Conservation (phyloP, 164 flowering plant genomes). For the Sextonia rubra region DNA sequence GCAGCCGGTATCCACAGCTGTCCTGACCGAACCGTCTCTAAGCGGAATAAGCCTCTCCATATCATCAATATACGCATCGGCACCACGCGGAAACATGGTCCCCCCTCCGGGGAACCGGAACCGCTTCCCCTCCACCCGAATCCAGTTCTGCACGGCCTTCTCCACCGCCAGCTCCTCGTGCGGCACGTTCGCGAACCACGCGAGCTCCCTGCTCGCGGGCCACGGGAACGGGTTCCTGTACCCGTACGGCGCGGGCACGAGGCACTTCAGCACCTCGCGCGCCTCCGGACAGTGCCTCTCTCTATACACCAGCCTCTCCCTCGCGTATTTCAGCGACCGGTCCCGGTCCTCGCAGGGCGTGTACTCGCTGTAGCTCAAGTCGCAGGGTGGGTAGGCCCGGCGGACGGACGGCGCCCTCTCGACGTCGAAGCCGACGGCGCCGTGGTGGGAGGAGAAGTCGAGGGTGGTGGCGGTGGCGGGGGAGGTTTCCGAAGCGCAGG, state of each 20-base stretch:
- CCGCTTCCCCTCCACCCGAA: conserved; percentile 56
- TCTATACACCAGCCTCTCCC: conserved; percentile 53
- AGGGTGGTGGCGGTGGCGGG: conserved; percentile 19
- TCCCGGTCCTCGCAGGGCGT: conserved; percentile 78
- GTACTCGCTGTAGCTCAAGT: conserved; percentile 50
- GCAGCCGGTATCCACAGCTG: conserved; percentile 97
- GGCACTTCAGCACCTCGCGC: conserved; percentile 38
- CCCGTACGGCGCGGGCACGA: conserved; percentile 77
- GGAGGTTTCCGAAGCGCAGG: not conserved
- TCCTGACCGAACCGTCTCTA: conserved; percentile 63
- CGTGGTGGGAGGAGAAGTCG: conserved; percentile 66
- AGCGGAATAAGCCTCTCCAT: conserved; percentile 71
- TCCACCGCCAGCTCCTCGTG: conserved; percentile 71
- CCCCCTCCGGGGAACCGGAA: conserved; percentile 96
- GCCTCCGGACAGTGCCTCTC: conserved; percentile 86
- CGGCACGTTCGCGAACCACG: conserved; percentile 89
- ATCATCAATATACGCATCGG: conserved; percentile 76
- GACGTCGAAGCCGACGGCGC: conserved; percentile 18
- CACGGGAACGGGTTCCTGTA: conserved; percentile 66
- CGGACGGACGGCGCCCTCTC: conserved; percentile 18
- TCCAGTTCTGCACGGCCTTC: conserved; percentile 93
- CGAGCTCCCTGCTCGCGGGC: conserved; percentile 77
- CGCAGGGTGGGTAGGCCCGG: conserved; percentile 46
- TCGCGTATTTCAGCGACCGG: conserved; percentile 53
- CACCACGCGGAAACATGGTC: conserved; percentile 90